Evolutionary conservation across 2,329 filamentous ascomycete species (phyloP), one percentile per base, ranked within the genome.

Genomic region (Cordyceps sp.): DNA sequence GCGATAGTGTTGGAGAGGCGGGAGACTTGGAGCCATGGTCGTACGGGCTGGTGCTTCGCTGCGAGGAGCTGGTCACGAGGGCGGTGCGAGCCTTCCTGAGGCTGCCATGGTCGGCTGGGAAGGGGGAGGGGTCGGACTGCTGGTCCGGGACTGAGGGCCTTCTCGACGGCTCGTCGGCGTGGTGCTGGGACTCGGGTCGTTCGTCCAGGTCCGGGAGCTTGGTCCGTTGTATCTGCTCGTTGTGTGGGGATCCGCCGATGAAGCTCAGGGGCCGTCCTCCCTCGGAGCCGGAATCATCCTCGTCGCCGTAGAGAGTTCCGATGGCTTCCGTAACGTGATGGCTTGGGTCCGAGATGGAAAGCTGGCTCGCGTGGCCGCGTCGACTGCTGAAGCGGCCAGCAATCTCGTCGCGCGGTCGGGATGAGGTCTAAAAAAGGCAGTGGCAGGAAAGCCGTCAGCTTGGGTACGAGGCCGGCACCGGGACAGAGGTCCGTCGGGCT

Each of bases 281-380:
- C 36, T 61, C 60, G 13, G 55, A 70, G 41, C 72, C 67, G 3
- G 57, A 70, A 43, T 82, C 71, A 42, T 76, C 72, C 47, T 73
- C 71, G 48, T 83, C 78, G 46, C 80, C 82, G 57, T 94, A 93
- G 57, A 93, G 71, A 45, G 85, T 85, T 32, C 83, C 83, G 55
- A 93, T 93, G 37, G 84, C 80, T 55, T 93, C 86, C 35, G 85
- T 93, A 51, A 93, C 83, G 69, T 93, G 86, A 58, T 93, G 84
- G 58, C 70, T 84, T 38, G 86, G 80, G 57, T 93, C 85, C 54
- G 81, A 90, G 53, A 93, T 73, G 35, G 69, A 74, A 31, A 73
- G 58, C 45, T 72, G 66, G 47, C 57, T 67, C 37, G 54, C 55
- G 53, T 73, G 69, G 42, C 68, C 68, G 47, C 69, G 69, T 53